Evolutionary conservation across 2,329 filamentous ascomycete genomes (phyloP), one percentile per base, ranked within the genome.

Genomic region (Ilyonectria destructans): DNA sequence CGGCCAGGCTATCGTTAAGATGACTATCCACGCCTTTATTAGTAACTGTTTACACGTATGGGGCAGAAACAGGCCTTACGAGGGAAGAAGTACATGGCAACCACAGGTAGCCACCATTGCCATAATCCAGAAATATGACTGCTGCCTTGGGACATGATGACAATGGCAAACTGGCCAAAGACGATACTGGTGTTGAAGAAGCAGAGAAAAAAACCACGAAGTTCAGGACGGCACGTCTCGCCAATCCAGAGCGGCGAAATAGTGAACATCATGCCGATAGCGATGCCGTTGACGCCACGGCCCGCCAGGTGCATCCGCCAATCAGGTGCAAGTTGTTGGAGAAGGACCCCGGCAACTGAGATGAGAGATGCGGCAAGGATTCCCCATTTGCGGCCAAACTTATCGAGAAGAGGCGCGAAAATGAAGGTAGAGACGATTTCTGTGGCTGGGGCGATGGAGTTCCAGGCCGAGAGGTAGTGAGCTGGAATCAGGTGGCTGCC

Each of bases 221-320:
- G 74, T 51, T 82, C 80, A 0, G 80, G 80, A 1, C 80, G 74
- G 45, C 73, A 77, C 8, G 71, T 80, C 68, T 82, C 80, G 15
- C 80, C 80, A 58, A 82, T 82, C 79, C 79, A 82, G 13, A 82
- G 67, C 1, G 80, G 80, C 7, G 80, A 77, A 19, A 81, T 78
- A 2, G 77, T 77, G 61, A 80, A 81, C 69, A 81, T 78, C 2
- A 81, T 78, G 9, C 80, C 80, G 51, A 81, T 78, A 1, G 76
- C 79, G 55, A 58, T 71, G 54, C 75, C 75, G 49, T 78, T 75
- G 48, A 76, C 69, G 17, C 59, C 75, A 55, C 77, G 69, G 15
- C 78, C 78, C 9, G 74, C 77, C 12, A 77, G 70, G 54, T 76
- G 75, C 57, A 75, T 68, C 65, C 58, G 60, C 77, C 78, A 80